Evolutionary conservation across 768 basidiomycete species (phyloP).

Genomic region (Pholiota molesta): DNA sequence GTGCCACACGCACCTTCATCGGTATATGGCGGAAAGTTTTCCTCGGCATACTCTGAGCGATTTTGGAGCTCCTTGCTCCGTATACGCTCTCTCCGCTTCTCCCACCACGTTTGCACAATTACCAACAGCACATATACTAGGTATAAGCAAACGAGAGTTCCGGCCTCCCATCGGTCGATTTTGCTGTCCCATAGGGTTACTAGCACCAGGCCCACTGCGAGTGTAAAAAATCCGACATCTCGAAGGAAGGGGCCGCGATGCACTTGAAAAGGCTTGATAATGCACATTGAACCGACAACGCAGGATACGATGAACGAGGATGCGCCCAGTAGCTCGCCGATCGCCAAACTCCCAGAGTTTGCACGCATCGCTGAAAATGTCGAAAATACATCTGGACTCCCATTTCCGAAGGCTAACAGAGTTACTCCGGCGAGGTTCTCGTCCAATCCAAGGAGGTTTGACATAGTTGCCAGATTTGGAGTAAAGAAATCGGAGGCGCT

Average conservation of each 20-base stretch:
- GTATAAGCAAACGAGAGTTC: constrained; percentile 72
- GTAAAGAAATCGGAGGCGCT: constrained; percentile 97
- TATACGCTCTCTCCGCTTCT: constrained; percentile 52
- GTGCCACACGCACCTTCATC: constrained; percentile 58
- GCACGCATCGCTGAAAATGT: constrained; percentile 93
- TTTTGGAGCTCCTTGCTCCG: constrained; percentile 52
- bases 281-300: constrained; percentile 97
- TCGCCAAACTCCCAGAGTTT: constrained; percentile 84
- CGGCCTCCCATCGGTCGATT: constrained; percentile 76
- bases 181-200: constrained; percentile 75
- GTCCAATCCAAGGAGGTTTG: constrained; percentile 81
- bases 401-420: constrained; percentile 96
- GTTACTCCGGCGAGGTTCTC: constrained; percentile 97
- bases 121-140: constrained; percentile 77
- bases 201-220: constrained; percentile 77
- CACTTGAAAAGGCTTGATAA: constrained; percentile 94
- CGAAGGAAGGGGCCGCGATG: constrained; percentile 81
- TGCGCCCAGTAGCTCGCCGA: constrained; percentile 94
- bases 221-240: constrained; percentile 94
- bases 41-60: constrained; percentile 63
- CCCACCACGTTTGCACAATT: constrained; percentile 78
- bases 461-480: constrained; percentile 91
- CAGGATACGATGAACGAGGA: constrained; percentile 95
- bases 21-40: constrained; percentile 50
- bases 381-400: constrained; percentile 94